Base-by-base conservation (phyloP, 2,329 filamentous ascomycete genomes). In the Didymella glomerata region DNA sequence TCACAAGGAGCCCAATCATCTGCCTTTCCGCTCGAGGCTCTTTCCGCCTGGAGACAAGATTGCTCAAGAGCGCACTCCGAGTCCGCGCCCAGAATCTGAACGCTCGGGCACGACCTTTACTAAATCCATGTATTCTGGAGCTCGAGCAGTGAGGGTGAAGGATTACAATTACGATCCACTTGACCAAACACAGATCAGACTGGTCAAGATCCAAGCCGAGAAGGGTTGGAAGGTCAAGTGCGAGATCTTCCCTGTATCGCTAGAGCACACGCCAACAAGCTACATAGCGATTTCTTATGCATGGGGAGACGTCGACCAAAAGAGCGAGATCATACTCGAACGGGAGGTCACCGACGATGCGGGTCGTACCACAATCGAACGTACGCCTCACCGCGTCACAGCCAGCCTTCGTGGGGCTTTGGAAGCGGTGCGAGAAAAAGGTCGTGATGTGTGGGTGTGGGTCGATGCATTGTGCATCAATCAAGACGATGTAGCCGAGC, bases 281-380 rank as follows among this genome's bases (percentile, higher is more conserved):
- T 32, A 32, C 13, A 10, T 32, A 11, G 73, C 75, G 2, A 52
- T 78, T 1, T 78, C 76, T 0, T 78, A 78, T 57, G 68, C 71
- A 0, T 77, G 75, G 76, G 75, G 76, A 0, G 68, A 76, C 42
- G 45, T 65, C 0, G 63, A 67, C 3, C 66, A 74, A 61, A 66
- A 51, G 3, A 49, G 10, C 4, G 44, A 48, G n/a, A 54, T 48
- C 6, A 30, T 14, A 3, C 10, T 54, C 1, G 30, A 40, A 24
- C 7, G 38, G 4, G 41, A 74, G 14, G 16, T 32, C 3, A 8
- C 20, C 2, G 2, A 16, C 2, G 41, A 46, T 1, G 24, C 28
- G 10, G 8, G 46, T 20, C 4, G 22, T 6, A n/a, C 9, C 2
- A 48, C 16, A 1, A 2, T 27, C 7, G 30, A 32, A 6, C 11